phyloP scores from a whole-genome alignment of 108 stramenopile genomes.

The Discostella stelligeroides region DNA sequence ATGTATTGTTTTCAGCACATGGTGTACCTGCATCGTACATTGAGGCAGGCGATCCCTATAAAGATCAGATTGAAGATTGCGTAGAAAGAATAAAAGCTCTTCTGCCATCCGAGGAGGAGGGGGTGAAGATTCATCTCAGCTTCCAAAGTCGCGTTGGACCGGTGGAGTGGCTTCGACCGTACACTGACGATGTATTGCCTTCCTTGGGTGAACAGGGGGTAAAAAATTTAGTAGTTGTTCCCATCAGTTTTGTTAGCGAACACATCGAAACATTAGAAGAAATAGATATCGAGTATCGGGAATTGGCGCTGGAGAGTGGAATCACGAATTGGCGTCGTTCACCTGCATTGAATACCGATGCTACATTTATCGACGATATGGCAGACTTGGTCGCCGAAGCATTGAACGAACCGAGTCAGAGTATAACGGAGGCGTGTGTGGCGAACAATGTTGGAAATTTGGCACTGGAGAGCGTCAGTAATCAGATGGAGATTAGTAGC shows the following conservation, averaged over 20 bases:
- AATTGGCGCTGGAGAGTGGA: constrained; percentile 94
- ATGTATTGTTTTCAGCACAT: constrained; percentile 97
- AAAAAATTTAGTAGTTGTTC: constrained; percentile 95
- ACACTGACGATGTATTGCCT: constrained; percentile 95
- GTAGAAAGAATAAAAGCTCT: constrained; percentile 63
- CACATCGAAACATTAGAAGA: constrained; percentile 99
- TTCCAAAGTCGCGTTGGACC: constrained; percentile 98
- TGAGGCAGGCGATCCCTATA: constrained; percentile 97
- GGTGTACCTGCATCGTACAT: constrained; percentile 97
- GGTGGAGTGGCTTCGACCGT: constrained; percentile 98
- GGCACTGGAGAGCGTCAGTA: constrained; percentile 60
- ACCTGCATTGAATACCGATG: constrained; percentile 95
- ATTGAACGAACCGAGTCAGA: constrained; percentile 70
- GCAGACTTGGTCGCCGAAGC: constrained; percentile 95
- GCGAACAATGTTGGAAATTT: constrained; percentile 83
- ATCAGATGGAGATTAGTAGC: constrained; percentile 56
- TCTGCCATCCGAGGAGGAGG: constrained; percentile 64
- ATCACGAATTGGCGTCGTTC: constrained; percentile 90
- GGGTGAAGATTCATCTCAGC: constrained; percentile 81
- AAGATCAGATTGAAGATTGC: constrained; percentile 90
- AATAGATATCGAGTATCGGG: constrained; percentile 99
- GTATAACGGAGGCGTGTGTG: constrained; percentile 86
- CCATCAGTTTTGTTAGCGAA: constrained; percentile 97
- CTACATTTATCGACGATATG: constrained; percentile 93
- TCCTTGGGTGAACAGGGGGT: constrained; percentile 89